phyloP scores from a whole-genome alignment of 2,329 filamentous ascomycete species.

The Sporothrix dimorphospora region DNA sequence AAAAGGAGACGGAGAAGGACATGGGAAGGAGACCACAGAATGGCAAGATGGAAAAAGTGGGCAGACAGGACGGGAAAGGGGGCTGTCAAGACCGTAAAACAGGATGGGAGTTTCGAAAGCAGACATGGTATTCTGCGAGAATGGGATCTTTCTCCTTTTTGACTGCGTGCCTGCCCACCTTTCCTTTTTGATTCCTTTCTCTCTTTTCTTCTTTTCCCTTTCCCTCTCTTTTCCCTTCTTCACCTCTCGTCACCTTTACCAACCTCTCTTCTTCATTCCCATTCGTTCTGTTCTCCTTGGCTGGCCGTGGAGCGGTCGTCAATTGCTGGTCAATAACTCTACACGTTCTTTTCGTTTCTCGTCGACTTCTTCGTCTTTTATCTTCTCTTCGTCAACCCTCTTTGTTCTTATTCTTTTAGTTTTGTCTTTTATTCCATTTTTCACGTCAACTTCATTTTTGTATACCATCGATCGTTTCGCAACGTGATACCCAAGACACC shows the following conservation, averaged over 20 bases:
- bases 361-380: background rate
- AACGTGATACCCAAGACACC: background rate
- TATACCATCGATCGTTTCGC: background rate
- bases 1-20: background rate
- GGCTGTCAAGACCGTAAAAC: background rate
- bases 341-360: background rate
- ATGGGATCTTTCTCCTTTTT: background rate
- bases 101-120: constrained; percentile 20
- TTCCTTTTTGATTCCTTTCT: background rate
- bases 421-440: background rate
- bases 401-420: background rate
- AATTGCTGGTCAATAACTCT: constrained; percentile 34
- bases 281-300: constrained; percentile 22
- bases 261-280: background rate
- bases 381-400: constrained; percentile 1
- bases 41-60: constrained; percentile 19
- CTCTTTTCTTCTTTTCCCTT: constrained; percentile 1
- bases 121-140: constrained; percentile 18
- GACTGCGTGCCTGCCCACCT: background rate
- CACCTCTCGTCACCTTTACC: constrained; percentile 9
- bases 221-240: background rate
- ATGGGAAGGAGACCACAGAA: too few species aligned
- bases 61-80: constrained; percentile 8
- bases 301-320: constrained; percentile 33
- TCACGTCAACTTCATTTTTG: background rate